Evolutionary conservation across 306 rosid genomes (phyloP).

Genomic region (Vigna hirtella): DNA sequence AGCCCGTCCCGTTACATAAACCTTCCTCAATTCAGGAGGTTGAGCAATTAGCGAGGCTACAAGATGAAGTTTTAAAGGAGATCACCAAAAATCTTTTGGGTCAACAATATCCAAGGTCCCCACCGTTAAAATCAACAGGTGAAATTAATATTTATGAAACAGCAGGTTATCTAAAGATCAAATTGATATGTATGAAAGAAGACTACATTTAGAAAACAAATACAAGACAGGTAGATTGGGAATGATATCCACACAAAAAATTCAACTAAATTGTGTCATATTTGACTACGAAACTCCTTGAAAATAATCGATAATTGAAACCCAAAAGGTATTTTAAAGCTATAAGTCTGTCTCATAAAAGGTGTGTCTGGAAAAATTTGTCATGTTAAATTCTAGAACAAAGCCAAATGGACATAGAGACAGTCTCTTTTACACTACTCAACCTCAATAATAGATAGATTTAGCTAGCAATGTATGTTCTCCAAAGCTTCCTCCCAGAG

Average conservation of each 20-base stretch:
- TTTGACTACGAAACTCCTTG: constrained; percentile 7
- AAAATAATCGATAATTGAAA: neutral
- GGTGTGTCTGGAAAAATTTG: constrained; percentile 2
- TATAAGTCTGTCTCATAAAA: neutral
- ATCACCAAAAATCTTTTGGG: no score
- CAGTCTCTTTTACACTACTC: neutral
- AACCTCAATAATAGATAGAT: constrained; percentile 1
- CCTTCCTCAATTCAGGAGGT: no score
- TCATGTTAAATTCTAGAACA: constrained; percentile 7
- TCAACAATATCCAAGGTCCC: no score
- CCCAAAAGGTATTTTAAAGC: no score
- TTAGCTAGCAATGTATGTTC: neutral
- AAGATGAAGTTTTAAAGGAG: no score
- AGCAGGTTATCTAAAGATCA: constrained; percentile 21
- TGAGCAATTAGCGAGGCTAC: no score
- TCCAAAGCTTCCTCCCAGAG: constrained; percentile 9
- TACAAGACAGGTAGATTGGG: constrained; percentile 16
- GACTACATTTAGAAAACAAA: neutral
- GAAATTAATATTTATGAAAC: neutral
- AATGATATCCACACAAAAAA: neutral
- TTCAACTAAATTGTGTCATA: constrained; percentile 13
- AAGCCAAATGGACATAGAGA: neutral
- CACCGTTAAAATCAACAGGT: no score
- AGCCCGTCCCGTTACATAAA: no score
- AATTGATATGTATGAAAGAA: constrained; percentile 11